Percentiles rank a stretch among this genome's conserved stretches.
phyloP scores from a whole-genome alignment of 768 basidiomycete species.

The Xanthoconium purpureum region DNA sequence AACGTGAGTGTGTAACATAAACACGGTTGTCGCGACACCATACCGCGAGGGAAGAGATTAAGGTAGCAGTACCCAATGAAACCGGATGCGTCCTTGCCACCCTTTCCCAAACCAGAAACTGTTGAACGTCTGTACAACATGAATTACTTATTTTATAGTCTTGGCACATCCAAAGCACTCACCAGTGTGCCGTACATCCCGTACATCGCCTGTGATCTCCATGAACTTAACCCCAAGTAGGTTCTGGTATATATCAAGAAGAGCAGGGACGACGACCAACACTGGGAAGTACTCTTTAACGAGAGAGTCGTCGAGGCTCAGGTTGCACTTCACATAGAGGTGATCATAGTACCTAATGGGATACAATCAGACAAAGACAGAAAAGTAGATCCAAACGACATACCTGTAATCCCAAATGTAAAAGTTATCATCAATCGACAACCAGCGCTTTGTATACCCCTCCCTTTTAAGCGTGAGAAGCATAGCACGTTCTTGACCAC shows the following conservation, averaged over 20 bases:
- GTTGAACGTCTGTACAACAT: conserved; percentile 61
- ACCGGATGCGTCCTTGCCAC: conserved; percentile 62
- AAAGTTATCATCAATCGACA: conserved; percentile 68
- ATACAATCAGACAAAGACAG: not conserved
- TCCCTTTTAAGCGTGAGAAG: conserved; percentile 74
- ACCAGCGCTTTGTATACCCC: conserved; percentile 58
- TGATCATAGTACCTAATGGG: conserved; percentile 30
- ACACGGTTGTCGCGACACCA: conserved; percentile 2
- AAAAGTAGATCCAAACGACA: not conserved
- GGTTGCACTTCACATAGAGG: conserved; percentile 56
- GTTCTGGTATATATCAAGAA: conserved; percentile 81
- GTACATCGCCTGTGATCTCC: conserved; percentile 50
- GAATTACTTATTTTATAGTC: not conserved
- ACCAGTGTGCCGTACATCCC: conserved; percentile 81
- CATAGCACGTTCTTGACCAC: conserved; percentile 57
- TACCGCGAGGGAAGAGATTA: conserved; percentile 82
- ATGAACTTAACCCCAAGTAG: conserved; percentile 72
- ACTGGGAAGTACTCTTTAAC: conserved; percentile 93
- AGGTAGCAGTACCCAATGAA: conserved; percentile 88
- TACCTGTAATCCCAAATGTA: conserved; percentile 86
- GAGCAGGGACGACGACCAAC: conserved; percentile 73
- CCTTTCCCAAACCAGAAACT: conserved; percentile 82
- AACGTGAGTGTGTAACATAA: not conserved
- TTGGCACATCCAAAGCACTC: conserved; percentile 9
- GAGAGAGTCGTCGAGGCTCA: conserved; percentile 70